Percentiles rank a stretch among this genome's conserved stretches.
phyloP scores from a whole-genome alignment of 176 grass and related monocot genomes.

The Oryza glumipatula region DNA sequence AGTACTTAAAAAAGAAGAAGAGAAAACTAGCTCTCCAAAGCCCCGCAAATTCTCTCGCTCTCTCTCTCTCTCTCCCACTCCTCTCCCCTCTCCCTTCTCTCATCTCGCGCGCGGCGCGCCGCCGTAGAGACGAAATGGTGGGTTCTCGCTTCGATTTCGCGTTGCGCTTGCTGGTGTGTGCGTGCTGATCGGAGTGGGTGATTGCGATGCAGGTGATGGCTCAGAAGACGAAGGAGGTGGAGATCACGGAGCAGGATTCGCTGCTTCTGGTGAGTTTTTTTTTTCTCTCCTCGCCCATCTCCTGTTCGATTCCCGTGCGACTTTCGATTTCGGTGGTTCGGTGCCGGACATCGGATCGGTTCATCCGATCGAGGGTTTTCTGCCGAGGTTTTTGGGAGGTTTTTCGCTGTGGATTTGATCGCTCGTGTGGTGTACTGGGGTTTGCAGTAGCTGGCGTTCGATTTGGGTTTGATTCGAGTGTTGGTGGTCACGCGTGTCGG shows the following conservation, averaged over 20 bases:
- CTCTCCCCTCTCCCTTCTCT: too few relatives aligned
- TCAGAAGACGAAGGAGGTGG: slow-evolving; percentile 84
- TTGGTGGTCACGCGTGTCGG: not conserved
- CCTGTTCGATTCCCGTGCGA: slow-evolving; percentile 12
- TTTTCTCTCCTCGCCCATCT: not conserved
- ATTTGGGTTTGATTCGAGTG: slow-evolving; percentile 21
- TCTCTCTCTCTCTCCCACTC: too few relatives aligned
- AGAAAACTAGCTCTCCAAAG: too few relatives aligned
- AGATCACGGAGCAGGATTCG: slow-evolving; percentile 97
- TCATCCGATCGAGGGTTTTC: slow-evolving; percentile 15
- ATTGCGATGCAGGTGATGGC: slow-evolving; percentile 57
- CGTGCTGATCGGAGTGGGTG: slow-evolving; percentile 3
- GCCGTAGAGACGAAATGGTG: slow-evolving; percentile 42
- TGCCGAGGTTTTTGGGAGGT: too few relatives aligned
- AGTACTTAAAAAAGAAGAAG: too few relatives aligned
- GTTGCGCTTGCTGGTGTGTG: not conserved
- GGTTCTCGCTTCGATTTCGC: not conserved
- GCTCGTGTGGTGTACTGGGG: not conserved
- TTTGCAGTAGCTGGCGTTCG: slow-evolving; percentile 9
- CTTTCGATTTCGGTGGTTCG: not conserved
- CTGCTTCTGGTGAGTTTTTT: slow-evolving; percentile 66
- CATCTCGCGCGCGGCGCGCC: slow-evolving; percentile 3
- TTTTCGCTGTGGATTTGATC: slow-evolving; percentile 26
- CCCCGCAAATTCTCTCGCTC: too few relatives aligned
- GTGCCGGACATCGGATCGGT: not conserved